Evolutionary conservation across 2,329 filamentous ascomycete species (phyloP), one percentile per base, ranked within the genome.

Genomic region (Mollisia scopiformis): DNA sequence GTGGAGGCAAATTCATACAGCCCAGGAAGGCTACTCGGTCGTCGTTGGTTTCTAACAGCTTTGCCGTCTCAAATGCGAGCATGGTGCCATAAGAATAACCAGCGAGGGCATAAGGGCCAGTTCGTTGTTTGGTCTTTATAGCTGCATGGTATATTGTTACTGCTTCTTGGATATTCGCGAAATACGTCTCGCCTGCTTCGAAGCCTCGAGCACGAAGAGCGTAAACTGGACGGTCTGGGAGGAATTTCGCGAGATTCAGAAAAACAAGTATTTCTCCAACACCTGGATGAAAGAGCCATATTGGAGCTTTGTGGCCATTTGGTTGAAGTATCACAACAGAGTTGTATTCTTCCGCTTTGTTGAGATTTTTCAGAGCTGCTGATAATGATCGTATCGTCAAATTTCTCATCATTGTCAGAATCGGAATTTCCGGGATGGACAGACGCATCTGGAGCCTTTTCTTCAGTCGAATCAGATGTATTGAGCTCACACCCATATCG

Each of bases 71-170:
- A 59, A 84, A 84, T 0, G 80, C 79, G 0, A 84, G 60, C 68
- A 82, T 81, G 25, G 73, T 62, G 2, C 83, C 82, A 64, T 79
- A 84, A 6, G 74, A 79, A 65, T 84, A 84, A 0, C 82, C 82
- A 0, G 79, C 78, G 1, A 85, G 67, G 0, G 79, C 79, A 62
- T 85, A 85, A 0, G 82, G 82, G 0, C 83, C 82, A 0, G 68
- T 19, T 0, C 81, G 80, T 61, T 85, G 82, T 1, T 55, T 62
- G 3, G 58, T 23, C 16, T 74, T 74, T 35, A 85, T 77, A 0
- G 76, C 75, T 0, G 57, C 43, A 11, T 71, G 61, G 67, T 84
- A 85, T 0, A 70, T 75, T 2, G 66, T 58, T 1, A 81, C 70
- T 0, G 73, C 68, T 51, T 84, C 80, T 0, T 64, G 56, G n/a